Evolutionary conservation across 1,284 basidiomycete species (phyloP), one percentile per base, ranked within the genome.

Genomic region (Paramarasmius palmivorus): DNA sequence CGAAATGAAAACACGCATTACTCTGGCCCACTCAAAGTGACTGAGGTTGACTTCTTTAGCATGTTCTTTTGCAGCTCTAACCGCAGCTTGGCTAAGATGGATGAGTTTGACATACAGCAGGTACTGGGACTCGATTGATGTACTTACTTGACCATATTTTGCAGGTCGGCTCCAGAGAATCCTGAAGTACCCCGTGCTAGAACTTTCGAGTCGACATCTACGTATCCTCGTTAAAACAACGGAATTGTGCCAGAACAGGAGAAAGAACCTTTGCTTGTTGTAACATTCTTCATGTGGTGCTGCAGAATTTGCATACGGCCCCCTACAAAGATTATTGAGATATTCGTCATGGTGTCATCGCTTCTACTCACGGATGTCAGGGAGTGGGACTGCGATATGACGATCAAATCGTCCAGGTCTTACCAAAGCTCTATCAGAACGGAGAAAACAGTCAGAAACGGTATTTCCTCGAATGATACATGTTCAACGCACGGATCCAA

Each of bases 21-120:
- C 92, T 81, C 88, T 95, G 59, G 95, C 95, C 95, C 95, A 98
- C 75, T 97, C 95, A 66, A 97, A 92, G 66, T 97, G 92, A 57
- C 82, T 83, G 55, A 91, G 70, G n/a, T 71, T 71, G 3, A 98
- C 93, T 56, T 82, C 77, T 44, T 75, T 79, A 34, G 84, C 87
- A 14, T 82, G 83, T 60, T 96, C 91, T 61, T 92, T 86, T 17
- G 92, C 88, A 4, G 95, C 95, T 69, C 95, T 92, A 54, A 98
- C 92, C 3, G 95, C 95, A 26, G 95, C 95, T 74, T 92, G 83
- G 61, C 87, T 90, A 49, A 47, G 29, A 36, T 2, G 34, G 25
- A 32, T 25, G 26, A 2, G 19, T 37, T 15, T n/a, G 29, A 12
- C 20, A 52, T 34, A 15, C 25, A 15, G n/a, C 29, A 17, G 22